Percentiles rank a stretch among this genome's conserved stretches.
phyloP scores from a whole-genome alignment of 1,284 basidiomycete species.

The Phellinidium pouzarii region DNA sequence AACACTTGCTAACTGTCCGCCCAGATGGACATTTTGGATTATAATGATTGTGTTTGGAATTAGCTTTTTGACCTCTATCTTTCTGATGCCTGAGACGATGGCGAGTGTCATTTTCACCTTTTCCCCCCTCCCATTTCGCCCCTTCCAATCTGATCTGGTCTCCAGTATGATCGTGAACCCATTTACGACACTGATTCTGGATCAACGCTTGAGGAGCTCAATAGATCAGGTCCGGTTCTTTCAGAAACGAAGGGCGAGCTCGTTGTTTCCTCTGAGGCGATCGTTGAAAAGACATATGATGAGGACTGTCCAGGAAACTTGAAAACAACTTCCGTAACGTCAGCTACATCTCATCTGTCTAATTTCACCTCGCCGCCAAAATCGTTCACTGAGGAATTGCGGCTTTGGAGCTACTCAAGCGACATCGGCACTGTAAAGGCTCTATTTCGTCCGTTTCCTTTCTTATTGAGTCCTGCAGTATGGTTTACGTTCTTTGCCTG shows the following conservation, averaged over 20 bases:
- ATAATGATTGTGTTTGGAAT: constrained; percentile 15
- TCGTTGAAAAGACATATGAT: background rate
- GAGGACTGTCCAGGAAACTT: background rate
- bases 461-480: constrained; percentile 36
- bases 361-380: background rate
- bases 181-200: background rate
- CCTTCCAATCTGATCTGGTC: background rate
- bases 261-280: background rate
- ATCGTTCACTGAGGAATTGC: constrained; percentile 1
- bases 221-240: background rate
- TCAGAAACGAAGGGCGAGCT: background rate
- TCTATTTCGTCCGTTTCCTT: constrained; percentile 34
- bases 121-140: no score
- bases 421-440: constrained; percentile 30
- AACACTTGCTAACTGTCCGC: background rate
- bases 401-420: constrained; percentile 19
- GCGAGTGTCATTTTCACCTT: background rate
- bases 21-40: constrained; percentile 15
- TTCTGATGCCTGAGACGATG: constrained; percentile 14
- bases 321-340: background rate
- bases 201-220: background rate
- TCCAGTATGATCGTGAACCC: constrained; percentile 2
- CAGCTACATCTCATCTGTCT: background rate
- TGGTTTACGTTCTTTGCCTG: constrained; percentile 18
- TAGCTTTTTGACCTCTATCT: constrained; percentile 8